Evolutionary conservation across 345 rosid genomes (phyloP), one percentile per base, ranked within the genome.

Genomic region (Clausena lansium): DNA sequence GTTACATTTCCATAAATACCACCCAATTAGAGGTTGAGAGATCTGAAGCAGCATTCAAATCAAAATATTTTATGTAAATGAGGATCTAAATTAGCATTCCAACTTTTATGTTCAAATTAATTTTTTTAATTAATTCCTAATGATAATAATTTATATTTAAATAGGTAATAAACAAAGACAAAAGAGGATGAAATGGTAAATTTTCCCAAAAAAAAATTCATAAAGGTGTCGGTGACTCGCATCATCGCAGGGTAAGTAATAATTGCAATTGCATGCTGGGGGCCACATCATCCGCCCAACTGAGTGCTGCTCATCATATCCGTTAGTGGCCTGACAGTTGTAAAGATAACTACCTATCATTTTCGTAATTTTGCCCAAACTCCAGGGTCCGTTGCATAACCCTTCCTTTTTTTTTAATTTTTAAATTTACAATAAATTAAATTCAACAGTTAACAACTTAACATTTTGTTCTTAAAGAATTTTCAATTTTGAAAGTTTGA

Each of bases 311-410:
- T 30, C n/a, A 75, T 75, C 78, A 75, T 75, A 47, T 62, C 27
- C 45, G 59, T 62, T 52, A 10, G 14, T 63, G 61, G 61, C 61
- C 38, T 20, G 32, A 75, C 70, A 75, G 70, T 47, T 75, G 70
- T 30, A 47, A 45, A 61, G 36, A 11, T 47, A 45, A 75, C 24
- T 32, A 64, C 47, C 65, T 4, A 6, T 13, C 78, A 66, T 14
- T 76, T 66, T 54, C 55, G 72, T 67, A 67, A 54, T 76, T 76
- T 67, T 28, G 2, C 6, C 71, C 11, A 54, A 66, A 50, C 2
- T 24, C 10, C 50, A 11, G 65, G 64, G 35, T 0, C 27, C 54
- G 1, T n/a, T 66, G 17, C 1, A 28, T 62, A 62, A 50, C 36
- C 13, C 0, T 8, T 0, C 2, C 24, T 20, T 74, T 0, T 20